Conservation (phyloP, 140 eudicot species). For the Ambrosia hybrid region DNA sequence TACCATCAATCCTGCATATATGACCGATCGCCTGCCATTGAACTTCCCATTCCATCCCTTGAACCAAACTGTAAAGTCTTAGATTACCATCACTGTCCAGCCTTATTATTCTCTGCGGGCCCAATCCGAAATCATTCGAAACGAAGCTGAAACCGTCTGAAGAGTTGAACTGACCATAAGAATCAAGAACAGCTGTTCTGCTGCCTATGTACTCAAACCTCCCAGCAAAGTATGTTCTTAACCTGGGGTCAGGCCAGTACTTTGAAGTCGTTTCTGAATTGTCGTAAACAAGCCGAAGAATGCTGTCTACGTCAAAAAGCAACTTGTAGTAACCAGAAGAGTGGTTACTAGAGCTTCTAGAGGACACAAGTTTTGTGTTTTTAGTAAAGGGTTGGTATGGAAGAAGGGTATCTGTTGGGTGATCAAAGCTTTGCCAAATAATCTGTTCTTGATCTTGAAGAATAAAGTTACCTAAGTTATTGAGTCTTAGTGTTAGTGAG, state of each 20-base stretch:
- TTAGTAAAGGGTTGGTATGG: conserved; percentile 37
- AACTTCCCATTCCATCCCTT: background rate
- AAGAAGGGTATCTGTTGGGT: conserved; percentile 51
- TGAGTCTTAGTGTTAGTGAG: conserved; percentile 1
- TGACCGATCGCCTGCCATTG: too few relatives aligned
- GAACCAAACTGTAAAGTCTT: too few relatives aligned
- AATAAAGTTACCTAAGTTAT: conserved; percentile 48
- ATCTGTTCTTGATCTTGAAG: background rate
- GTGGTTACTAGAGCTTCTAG: conserved; percentile 39
- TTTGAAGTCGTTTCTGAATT: conserved; percentile 34
- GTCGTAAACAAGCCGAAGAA: conserved; percentile 40
- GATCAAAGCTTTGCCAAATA: conserved; percentile 59
- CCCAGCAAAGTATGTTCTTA: too few relatives aligned
- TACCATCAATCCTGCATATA: too few relatives aligned
- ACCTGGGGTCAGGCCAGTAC: conserved; percentile 41
- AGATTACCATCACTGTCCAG: conserved; percentile 49
- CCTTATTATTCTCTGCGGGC: conserved; percentile 33
- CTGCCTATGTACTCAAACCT: too few relatives aligned
- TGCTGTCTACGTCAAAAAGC: conserved; percentile 40
- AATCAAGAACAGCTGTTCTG: conserved; percentile 36
- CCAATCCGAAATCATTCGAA: conserved; percentile 31
- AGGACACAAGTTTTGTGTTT: conserved; percentile 35
- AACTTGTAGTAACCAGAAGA: conserved; percentile 51
- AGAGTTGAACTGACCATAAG: conserved; percentile 36
- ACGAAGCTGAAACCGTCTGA: conserved; percentile 31